These are phyloP conservation scores for Fusarium luffae DNA, from an alignment of 2,329 filamentous ascomycete genomes.

Conservation along the genomic window DNA sequence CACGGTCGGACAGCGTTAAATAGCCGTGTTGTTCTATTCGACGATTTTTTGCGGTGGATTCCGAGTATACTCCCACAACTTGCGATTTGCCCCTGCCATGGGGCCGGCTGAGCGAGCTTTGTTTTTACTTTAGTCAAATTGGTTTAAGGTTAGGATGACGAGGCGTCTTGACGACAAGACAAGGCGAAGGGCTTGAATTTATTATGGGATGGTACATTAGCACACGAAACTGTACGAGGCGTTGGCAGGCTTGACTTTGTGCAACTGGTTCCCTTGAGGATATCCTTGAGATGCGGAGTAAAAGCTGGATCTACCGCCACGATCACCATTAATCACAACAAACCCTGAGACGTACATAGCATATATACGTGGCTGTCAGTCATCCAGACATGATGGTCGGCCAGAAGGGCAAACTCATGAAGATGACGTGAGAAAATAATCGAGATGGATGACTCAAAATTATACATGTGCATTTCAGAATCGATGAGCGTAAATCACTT, in stretches of 20 bases:
- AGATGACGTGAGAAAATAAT: conserved; percentile 37
- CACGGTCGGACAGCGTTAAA: background rate
- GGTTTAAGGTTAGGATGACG: conserved; percentile 21
- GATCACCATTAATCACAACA: conserved; percentile 43
- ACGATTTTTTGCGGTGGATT: conserved; percentile 9
- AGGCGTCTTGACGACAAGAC: conserved; percentile 15
- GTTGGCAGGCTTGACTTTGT: conserved; percentile 39
- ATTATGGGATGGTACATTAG: conserved; percentile 41
- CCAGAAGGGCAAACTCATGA: conserved; percentile 15
- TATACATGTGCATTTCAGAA: background rate
- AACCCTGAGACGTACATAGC: conserved; percentile 42
- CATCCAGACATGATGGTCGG: conserved; percentile 23
- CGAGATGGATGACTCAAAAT: conserved; percentile 19
- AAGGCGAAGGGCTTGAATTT: conserved; percentile 44
- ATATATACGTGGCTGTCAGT: conserved; percentile 44
- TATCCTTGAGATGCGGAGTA: conserved; percentile 23
- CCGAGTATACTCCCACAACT: conserved; percentile 16
- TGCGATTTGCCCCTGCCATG: conserved; percentile 8
- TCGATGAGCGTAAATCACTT: background rate
- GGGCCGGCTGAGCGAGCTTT: conserved; percentile 11
- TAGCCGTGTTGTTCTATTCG: conserved; percentile 3
- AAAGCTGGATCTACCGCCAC: conserved; percentile 41
- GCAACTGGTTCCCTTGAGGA: conserved; percentile 27
- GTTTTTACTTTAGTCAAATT: conserved; percentile 28
- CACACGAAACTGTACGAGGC: conserved; percentile 46